phyloP scores from a whole-genome alignment of 192 early-diverging fungal species.

The Podila clonocystis region DNA sequence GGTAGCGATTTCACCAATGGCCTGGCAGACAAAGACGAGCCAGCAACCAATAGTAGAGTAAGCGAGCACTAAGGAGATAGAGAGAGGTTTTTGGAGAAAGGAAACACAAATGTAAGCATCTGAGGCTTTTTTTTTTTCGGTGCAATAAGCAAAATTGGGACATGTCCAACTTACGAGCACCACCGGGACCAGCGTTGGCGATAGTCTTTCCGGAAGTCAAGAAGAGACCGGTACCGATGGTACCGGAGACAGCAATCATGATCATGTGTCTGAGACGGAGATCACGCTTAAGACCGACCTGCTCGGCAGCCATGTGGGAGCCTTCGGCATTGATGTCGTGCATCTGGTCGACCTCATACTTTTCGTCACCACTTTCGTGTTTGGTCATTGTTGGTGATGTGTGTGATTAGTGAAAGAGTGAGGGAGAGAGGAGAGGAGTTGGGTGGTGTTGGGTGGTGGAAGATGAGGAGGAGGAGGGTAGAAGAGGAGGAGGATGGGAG shows the following conservation, averaged over 20 bases:
- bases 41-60: slow-evolving; percentile 72
- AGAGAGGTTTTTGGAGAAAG: not conserved
- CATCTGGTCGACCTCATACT: slow-evolving; percentile 36
- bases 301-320: slow-evolving; percentile 59
- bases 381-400: slow-evolving; percentile 9
- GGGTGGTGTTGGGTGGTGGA: not conserved
- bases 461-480: not conserved
- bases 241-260: slow-evolving; percentile 83
- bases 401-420: not conserved
- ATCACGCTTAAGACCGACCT: slow-evolving; percentile 59
- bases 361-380: slow-evolving; percentile 9
- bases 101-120: not conserved
- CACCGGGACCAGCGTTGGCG: slow-evolving; percentile 79
- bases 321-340: slow-evolving; percentile 48
- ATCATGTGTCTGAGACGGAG: slow-evolving; percentile 69
- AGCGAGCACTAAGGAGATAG: slow-evolving; percentile 63
- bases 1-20: slow-evolving; percentile 87
- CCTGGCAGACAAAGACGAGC: slow-evolving; percentile 76
- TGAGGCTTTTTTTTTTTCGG: not conserved
- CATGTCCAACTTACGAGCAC: slow-evolving; percentile 43
- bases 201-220: slow-evolving; percentile 80
- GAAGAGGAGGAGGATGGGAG: not conserved
- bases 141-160: no score
- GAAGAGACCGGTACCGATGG: slow-evolving; percentile 83
- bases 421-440: not conserved